These are phyloP conservation scores for Boletellus deceptivus DNA, from an alignment of 1,284 basidiomycete species.

Conservation along the genomic window DNA sequence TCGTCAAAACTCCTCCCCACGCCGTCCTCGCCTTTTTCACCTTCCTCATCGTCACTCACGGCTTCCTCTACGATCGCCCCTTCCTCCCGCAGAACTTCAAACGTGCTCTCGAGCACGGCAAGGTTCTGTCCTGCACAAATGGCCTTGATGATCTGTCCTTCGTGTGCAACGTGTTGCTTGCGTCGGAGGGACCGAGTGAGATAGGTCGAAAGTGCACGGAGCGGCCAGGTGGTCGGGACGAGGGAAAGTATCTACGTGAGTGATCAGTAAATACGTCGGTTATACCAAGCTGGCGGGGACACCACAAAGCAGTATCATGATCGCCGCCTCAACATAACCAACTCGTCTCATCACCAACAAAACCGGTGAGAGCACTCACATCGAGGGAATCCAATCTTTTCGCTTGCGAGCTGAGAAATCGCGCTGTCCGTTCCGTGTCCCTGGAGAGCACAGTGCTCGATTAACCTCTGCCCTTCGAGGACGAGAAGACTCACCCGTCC, in stretches of 20 bases:
- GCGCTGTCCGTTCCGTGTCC: conserved; percentile 55
- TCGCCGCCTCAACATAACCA: neutral
- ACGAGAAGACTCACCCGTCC: conserved; percentile 51
- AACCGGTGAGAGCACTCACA: conserved; percentile 43
- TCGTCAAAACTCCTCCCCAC: conserved; percentile 29
- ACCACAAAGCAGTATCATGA: neutral
- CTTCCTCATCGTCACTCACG: conserved; percentile 43
- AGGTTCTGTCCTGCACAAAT: conserved; percentile 72
- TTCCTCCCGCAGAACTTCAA: conserved; percentile 50
- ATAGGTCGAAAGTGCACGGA: conserved; percentile 72
- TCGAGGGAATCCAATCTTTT: conserved; percentile 74
- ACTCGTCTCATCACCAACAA: no score
- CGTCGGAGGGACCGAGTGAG: conserved; percentile 75
- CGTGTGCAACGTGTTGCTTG: conserved; percentile 67
- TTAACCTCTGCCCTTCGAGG: conserved; percentile 1
- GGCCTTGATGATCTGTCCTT: conserved; percentile 71
- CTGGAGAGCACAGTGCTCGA: conserved; percentile 30
- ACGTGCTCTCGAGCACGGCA: conserved; percentile 35
- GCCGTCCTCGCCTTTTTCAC: conserved; percentile 19
- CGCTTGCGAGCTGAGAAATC: conserved; percentile 76
- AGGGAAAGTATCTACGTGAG: conserved; percentile 60
- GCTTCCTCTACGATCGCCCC: conserved; percentile 69
- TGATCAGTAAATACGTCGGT: conserved; percentile 2
- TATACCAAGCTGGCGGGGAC: neutral
- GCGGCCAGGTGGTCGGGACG: conserved; percentile 74